Evolutionary conservation across 768 basidiomycete genomes (phyloP).

Genomic region (Termitomyces eurrhizus): DNA sequence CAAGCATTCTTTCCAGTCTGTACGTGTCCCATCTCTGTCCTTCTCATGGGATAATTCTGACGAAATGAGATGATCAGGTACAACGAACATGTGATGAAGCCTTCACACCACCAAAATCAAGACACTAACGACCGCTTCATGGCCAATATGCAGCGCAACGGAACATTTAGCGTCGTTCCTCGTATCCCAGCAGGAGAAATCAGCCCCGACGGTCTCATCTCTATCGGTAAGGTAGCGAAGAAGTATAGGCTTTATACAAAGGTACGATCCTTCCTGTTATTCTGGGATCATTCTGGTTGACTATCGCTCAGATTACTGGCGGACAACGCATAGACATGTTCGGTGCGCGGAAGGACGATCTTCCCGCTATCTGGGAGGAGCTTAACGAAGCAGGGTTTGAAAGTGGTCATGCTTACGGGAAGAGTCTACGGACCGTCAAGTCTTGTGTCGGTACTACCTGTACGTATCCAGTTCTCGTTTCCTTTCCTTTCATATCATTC

Average conservation of each 20-base stretch:
- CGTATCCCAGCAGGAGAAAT: conserved; percentile 68
- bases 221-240: conserved; percentile 60
- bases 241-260: conserved; percentile 66
- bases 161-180: conserved; percentile 70
- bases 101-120: conserved; percentile 62
- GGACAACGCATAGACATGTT: conserved; percentile 69
- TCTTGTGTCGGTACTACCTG: conserved; percentile 71
- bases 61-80: conserved; percentile 24
- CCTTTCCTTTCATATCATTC: background rate
- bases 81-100: conserved; percentile 64
- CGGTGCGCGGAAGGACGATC: conserved; percentile 64
- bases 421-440: conserved; percentile 69
- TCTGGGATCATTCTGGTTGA: background rate
- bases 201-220: conserved; percentile 63
- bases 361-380: conserved; percentile 65
- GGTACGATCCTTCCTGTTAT: conserved; percentile 9
- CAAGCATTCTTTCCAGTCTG: conserved; percentile 44
- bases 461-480: background rate
- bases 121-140: conserved; percentile 71
- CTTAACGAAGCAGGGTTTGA: conserved; percentile 66
- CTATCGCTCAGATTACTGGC: conserved; percentile 16
- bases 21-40: conserved; percentile 1
- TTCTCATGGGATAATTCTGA: background rate
- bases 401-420: conserved; percentile 74
- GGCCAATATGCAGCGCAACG: conserved; percentile 71